These are phyloP conservation scores for Cajanus cajan DNA, from an alignment of 306 rosid species.

Conservation along the genomic window DNA sequence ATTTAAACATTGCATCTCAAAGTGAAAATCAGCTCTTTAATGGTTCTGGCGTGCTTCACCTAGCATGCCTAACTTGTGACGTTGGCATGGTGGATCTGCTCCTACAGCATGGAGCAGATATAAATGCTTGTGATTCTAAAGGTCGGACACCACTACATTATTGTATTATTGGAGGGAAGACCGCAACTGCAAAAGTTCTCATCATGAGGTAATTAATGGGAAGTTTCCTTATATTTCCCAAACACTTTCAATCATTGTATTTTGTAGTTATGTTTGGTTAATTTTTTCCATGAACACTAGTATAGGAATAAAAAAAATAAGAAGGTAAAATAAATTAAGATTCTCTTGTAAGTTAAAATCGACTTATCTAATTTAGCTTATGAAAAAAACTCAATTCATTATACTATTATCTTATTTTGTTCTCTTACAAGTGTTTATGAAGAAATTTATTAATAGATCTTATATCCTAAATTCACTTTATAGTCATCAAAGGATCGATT, in stretches of 20 bases:
- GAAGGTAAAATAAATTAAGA: no score
- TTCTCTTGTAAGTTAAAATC: no score
- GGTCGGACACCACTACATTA: slow-evolving; percentile 72
- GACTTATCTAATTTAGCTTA: no score
- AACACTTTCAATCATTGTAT: slow-evolving; percentile 10
- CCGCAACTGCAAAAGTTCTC: slow-evolving; percentile 54
- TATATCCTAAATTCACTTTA: slow-evolving; percentile 2
- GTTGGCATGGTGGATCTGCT: slow-evolving; percentile 78
- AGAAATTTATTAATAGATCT: no score
- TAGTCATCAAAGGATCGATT: slow-evolving; percentile 1
- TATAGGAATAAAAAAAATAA: no score
- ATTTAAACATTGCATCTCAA: slow-evolving; percentile 29
- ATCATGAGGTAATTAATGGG: slow-evolving; percentile 47
- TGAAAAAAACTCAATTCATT: no score
- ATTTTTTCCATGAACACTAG: no score
- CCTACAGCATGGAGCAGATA: slow-evolving; percentile 69
- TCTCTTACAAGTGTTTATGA: no score
- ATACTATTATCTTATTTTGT: no score
- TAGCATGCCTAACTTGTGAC: slow-evolving; percentile 70
- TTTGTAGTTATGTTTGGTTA: background rate
- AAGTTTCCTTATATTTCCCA: background rate
- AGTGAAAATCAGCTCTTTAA: slow-evolving; percentile 40
- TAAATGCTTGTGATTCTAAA: slow-evolving; percentile 57
- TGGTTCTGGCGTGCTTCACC: slow-evolving; percentile 65
- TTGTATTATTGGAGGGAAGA: slow-evolving; percentile 47